Percentiles rank a stretch among this genome's conserved stretches.
These are phyloP conservation scores for Aspergillus terreus DNA, from an alignment of 2,329 filamentous ascomycete genomes.

Conservation along the genomic window DNA sequence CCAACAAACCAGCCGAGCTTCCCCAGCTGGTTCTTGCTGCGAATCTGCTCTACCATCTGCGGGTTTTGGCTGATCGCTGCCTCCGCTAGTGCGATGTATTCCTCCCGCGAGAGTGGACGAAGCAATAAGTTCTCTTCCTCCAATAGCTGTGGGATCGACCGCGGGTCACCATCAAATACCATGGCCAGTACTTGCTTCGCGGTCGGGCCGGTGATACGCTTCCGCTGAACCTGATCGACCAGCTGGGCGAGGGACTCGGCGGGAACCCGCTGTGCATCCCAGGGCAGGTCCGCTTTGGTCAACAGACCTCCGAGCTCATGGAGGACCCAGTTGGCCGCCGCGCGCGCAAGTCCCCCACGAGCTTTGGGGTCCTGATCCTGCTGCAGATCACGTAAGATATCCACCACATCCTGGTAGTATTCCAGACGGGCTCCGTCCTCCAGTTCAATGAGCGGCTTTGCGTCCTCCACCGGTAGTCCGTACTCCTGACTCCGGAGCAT, in stretches of 20 bases:
- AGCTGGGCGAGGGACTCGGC: conserved; percentile 44
- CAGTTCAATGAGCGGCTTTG: conserved; percentile 70
- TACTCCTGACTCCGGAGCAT: conserved; percentile 59
- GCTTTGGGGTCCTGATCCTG: conserved; percentile 22
- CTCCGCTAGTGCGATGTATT: conserved; percentile 55
- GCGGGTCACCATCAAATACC: conserved; percentile 51
- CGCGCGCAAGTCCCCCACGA: conserved; percentile 41
- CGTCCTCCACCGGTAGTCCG: conserved; percentile 74
- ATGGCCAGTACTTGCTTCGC: conserved; percentile 58
- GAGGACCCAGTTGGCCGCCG: conserved; percentile 65
- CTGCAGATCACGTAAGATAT: conserved; percentile 29
- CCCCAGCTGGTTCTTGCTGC: conserved; percentile 57
- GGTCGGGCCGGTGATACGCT: conserved; percentile 51
- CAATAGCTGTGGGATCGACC: conserved; percentile 51
- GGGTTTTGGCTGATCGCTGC: conserved; percentile 52
- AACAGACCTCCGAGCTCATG: conserved; percentile 69
- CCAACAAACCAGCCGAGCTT: conserved; percentile 67
- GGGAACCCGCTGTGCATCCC: conserved; percentile 38
- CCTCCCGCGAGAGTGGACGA: conserved; percentile 51
- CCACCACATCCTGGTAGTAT: conserved; percentile 61
- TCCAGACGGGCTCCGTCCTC: conserved; percentile 77
- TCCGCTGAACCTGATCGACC: conserved; percentile 41
- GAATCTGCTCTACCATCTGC: conserved; percentile 57
- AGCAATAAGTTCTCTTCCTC: conserved; percentile 55
- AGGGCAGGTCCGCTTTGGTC: conserved; percentile 49